These are phyloP conservation scores for Paramecium bursaria DNA, from an alignment of 73 alveolate species.

Conservation along the genomic window DNA sequence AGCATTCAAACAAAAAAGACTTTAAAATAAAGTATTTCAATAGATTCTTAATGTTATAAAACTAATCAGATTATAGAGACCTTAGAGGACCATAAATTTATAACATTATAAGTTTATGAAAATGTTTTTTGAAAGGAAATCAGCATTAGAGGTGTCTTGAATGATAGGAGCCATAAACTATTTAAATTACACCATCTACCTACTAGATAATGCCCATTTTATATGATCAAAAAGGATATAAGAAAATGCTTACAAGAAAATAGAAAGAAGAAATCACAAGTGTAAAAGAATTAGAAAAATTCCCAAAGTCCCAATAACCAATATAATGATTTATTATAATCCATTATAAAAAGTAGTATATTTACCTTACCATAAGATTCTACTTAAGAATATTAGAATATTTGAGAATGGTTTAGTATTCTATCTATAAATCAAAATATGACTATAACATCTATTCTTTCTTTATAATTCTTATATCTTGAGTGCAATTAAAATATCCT, in stretches of 20 bases:
- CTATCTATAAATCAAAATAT: no score
- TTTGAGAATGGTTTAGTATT: no score
- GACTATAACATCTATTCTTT: no score
- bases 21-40: slow-evolving; percentile 42
- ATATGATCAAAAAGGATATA: background rate
- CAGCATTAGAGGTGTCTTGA: slow-evolving; percentile 57
- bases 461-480: no score
- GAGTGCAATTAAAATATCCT: no score
- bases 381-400: no score
- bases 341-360: no score
- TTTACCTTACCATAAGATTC: no score
- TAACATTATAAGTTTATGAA: slow-evolving; percentile 60
- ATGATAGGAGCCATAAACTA: slow-evolving; percentile 62
- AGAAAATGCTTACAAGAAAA: background rate
- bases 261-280: background rate
- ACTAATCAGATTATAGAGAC: slow-evolving; percentile 38
- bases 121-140: slow-evolving; percentile 61
- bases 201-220: slow-evolving; percentile 5
- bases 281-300: no score
- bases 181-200: background rate
- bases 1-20: background rate
- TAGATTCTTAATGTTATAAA: slow-evolving; percentile 66
- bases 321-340: no score
- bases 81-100: background rate
- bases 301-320: no score